Percentiles rank a stretch among this genome's conserved stretches.
Evolutionary conservation across 2,329 filamentous ascomycete species (phyloP).

Genomic region (Venturia nashicola): DNA sequence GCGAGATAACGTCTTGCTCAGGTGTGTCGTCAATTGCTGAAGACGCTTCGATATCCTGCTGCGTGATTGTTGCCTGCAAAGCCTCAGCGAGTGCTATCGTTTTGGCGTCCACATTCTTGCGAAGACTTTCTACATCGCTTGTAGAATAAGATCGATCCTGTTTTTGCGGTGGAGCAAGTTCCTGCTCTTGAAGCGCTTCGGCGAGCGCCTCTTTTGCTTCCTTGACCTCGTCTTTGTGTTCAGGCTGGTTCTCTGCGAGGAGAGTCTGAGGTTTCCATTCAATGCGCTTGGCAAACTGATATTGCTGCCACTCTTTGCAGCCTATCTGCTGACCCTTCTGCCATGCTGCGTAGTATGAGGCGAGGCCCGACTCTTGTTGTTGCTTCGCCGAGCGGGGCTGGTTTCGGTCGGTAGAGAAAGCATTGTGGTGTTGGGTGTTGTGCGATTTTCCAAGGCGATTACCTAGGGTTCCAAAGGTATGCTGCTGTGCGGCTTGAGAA

Average conservation of each 20-base stretch:
- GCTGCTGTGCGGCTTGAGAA: conserved; percentile 55
- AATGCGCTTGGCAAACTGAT: conserved; percentile 76
- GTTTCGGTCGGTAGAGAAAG: conserved; percentile 51
- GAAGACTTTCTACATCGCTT: conserved; percentile 47
- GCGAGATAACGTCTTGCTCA: conserved; percentile 17
- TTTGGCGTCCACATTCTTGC: conserved; percentile 38
- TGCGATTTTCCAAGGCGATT: conserved; percentile 32
- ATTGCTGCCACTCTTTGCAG: conserved; percentile 81
- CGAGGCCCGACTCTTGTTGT: conserved; percentile 39
- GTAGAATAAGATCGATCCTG: conserved; percentile 40
- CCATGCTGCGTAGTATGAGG: conserved; percentile 85
- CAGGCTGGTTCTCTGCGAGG: conserved; percentile 21
- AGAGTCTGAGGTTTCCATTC: conserved; percentile 61
- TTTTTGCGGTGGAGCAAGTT: conserved; percentile 12
- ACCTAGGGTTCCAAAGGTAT: conserved; percentile 27
- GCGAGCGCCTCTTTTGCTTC: conserved; percentile 14
- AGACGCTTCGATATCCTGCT: conserved; percentile 23
- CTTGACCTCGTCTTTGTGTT: conserved; percentile 23
- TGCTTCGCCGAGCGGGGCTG: conserved; percentile 18
- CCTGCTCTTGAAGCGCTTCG: not conserved
- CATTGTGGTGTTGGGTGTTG: conserved; percentile 56
- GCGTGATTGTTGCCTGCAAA: conserved; percentile 37
- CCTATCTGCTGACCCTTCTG: conserved; percentile 63
- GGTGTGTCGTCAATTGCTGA: conserved; percentile 19
- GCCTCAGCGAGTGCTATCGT: conserved; percentile 37